A percentile compares a stretch with the other conserved stretches of the same genome.
phyloP scores from a whole-genome alignment of 176 grass and related monocot genomes.

The Zea luxurians region DNA sequence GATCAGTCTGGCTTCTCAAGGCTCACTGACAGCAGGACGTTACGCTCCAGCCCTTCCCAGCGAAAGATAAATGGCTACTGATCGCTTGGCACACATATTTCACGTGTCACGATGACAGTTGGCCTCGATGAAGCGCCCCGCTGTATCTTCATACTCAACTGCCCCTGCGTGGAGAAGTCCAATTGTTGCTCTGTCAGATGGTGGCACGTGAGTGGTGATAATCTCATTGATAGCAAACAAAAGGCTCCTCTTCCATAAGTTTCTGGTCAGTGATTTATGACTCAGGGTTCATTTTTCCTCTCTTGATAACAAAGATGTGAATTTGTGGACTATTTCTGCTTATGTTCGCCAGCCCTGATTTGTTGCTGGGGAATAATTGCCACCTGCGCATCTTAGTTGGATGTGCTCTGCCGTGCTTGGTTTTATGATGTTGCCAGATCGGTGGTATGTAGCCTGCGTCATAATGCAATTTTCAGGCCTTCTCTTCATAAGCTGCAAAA shows the following conservation, averaged over 20 bases:
- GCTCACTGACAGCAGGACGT: constrained; percentile 46
- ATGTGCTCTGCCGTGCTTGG: constrained; percentile 34
- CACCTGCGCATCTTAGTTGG: constrained; percentile 22
- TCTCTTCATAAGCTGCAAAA: neutral
- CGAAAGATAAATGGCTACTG: constrained; percentile 93
- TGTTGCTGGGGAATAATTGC: constrained; percentile 45
- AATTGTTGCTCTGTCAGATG: constrained; percentile 23
- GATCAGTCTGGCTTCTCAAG: constrained; percentile 62
- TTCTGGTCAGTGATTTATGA: constrained; percentile 24
- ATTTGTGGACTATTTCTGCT: constrained; percentile 36
- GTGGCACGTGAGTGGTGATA: neutral
- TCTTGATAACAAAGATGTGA: constrained; percentile 37
- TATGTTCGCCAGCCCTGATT: constrained; percentile 33
- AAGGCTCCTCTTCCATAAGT: constrained; percentile 41
- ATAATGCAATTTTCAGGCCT: constrained; percentile 1
- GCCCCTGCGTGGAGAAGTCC: constrained; percentile 31
- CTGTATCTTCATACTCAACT: constrained; percentile 38
- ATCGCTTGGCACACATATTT: constrained; percentile 35
- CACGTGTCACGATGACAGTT: constrained; percentile 33
- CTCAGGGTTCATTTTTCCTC: constrained; percentile 34
- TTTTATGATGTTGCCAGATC: constrained; percentile 44
- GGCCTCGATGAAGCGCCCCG: constrained; percentile 36
- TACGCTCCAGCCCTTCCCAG: constrained; percentile 52
- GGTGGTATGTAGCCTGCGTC: neutral
- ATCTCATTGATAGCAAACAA: constrained; percentile 35